These are phyloP conservation scores for Aquilaria sinensis DNA, from an alignment of 345 rosid species.

Conservation along the genomic window DNA sequence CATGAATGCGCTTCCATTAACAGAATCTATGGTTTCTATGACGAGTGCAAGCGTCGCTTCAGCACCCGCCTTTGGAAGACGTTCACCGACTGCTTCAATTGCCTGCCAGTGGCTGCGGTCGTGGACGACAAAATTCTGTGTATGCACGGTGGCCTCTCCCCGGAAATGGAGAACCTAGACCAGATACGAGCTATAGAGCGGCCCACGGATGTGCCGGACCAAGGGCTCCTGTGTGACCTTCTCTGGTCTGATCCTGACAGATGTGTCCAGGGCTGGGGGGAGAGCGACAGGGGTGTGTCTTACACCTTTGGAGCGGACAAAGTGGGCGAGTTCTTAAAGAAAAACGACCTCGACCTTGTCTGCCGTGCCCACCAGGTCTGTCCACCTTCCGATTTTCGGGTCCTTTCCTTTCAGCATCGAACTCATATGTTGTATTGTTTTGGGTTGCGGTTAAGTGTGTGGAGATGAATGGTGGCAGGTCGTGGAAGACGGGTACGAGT, in stretches of 20 bases:
- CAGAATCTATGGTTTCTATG: conserved; percentile 49
- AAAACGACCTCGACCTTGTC: conserved; percentile 41
- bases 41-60: conserved; percentile 50
- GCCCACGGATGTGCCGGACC: conserved; percentile 42
- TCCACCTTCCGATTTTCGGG: neutral
- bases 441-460: no score
- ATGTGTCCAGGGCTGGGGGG: conserved; percentile 41
- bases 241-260: conserved; percentile 48
- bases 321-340: conserved; percentile 39
- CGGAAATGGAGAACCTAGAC: conserved; percentile 32
- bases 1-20: conserved; percentile 51
- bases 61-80: conserved; percentile 45
- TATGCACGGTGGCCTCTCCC: conserved; percentile 44
- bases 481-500: conserved; percentile 46
- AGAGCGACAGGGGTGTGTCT: conserved; percentile 49
- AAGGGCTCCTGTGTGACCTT: conserved; percentile 42
- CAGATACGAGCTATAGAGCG: conserved; percentile 33
- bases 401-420: neutral
- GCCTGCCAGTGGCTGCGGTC: conserved; percentile 40
- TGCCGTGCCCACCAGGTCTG: conserved; percentile 50
- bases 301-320: conserved; percentile 43
- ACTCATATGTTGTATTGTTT: no score
- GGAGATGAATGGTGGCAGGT: conserved; percentile 22
- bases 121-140: conserved; percentile 38
- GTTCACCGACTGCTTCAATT: conserved; percentile 49